Percentiles rank a stretch among this genome's conserved stretches.
These are phyloP conservation scores for Geosmithia putterillii DNA, from an alignment of 2,329 filamentous ascomycete genomes.

Conservation along the genomic window DNA sequence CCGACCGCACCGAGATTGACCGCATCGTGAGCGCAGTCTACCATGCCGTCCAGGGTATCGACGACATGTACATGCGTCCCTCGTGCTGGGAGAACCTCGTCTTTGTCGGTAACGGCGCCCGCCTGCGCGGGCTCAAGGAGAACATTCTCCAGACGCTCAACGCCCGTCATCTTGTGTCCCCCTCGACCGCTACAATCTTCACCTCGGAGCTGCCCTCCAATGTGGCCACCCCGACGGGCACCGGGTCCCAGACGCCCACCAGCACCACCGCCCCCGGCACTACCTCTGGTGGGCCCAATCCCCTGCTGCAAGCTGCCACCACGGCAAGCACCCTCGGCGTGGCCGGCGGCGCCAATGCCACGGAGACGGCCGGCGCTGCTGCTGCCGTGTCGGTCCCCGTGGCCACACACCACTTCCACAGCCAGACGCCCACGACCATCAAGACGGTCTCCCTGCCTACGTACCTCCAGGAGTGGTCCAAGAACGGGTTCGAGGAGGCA, in stretches of 20 bases:
- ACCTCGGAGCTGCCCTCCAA: slow-evolving; percentile 93
- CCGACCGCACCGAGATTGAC: slow-evolving; percentile 62
- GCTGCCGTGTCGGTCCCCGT: slow-evolving; percentile 19
- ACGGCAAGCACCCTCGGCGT: slow-evolving; percentile 50
- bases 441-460: slow-evolving; percentile 66
- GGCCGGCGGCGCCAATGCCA: slow-evolving; percentile 25
- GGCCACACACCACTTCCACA: slow-evolving; percentile 39
- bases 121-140: slow-evolving; percentile 69
- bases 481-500: slow-evolving; percentile 65
- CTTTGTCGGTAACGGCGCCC: slow-evolving; percentile 78
- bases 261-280: slow-evolving; percentile 38
- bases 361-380: slow-evolving; percentile 14
- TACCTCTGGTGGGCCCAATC: slow-evolving; percentile 60
- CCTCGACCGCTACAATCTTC: slow-evolving; percentile 89
- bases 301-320: slow-evolving; percentile 82
- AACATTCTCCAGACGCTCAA: slow-evolving; percentile 71
- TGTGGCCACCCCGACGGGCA: slow-evolving; percentile 80
- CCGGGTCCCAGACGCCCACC: slow-evolving; percentile 82
- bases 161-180: slow-evolving; percentile 79
- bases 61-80: slow-evolving; percentile 73
- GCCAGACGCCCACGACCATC: slow-evolving; percentile 71
- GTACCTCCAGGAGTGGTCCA: slow-evolving; percentile 87
- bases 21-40: slow-evolving; percentile 77
- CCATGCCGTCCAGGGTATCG: slow-evolving; percentile 67
- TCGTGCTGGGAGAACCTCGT: slow-evolving; percentile 87